phyloP scores from a whole-genome alignment of 345 rosid species.

The Populus davidiana region DNA sequence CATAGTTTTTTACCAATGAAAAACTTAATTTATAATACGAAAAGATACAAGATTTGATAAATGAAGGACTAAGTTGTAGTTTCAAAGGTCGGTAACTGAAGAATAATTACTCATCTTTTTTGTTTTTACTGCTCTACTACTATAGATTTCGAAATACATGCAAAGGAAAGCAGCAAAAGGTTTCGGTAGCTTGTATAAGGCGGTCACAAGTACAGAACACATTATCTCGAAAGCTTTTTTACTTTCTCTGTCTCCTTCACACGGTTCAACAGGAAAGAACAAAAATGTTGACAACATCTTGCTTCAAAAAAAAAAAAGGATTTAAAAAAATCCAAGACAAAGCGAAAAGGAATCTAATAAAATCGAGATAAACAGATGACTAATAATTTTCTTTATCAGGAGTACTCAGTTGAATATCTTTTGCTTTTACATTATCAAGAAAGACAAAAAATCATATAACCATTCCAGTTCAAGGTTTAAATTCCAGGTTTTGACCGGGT shows the following conservation, averaged over 20 bases:
- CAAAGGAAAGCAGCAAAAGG: neutral
- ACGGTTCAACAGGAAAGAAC: conserved; percentile 20
- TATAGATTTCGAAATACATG: conserved; percentile 25
- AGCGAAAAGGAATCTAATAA: neutral
- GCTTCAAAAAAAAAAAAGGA: no score
- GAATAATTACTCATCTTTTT: neutral
- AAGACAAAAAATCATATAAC: neutral
- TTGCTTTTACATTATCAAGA: no score
- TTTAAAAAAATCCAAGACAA: neutral
- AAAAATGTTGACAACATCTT: conserved; percentile 23
- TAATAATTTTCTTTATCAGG: neutral
- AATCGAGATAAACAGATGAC: neutral
- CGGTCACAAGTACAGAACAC: conserved; percentile 17
- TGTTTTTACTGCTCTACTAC: neutral
- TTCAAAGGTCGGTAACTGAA: neutral
- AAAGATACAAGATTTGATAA: neutral
- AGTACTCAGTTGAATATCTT: no score
- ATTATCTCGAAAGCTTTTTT: neutral
- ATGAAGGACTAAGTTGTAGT: neutral
- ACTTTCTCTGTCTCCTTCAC: neutral
- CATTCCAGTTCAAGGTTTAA: no score
- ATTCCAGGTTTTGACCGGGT: no score
- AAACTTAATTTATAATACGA: no score
- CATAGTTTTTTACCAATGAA: no score
- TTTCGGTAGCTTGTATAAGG: neutral